Evolutionary conservation across 139 green algal genomes (phyloP), one percentile per base, ranked within the genome.

Genomic region (Picochlorum sp.): DNA sequence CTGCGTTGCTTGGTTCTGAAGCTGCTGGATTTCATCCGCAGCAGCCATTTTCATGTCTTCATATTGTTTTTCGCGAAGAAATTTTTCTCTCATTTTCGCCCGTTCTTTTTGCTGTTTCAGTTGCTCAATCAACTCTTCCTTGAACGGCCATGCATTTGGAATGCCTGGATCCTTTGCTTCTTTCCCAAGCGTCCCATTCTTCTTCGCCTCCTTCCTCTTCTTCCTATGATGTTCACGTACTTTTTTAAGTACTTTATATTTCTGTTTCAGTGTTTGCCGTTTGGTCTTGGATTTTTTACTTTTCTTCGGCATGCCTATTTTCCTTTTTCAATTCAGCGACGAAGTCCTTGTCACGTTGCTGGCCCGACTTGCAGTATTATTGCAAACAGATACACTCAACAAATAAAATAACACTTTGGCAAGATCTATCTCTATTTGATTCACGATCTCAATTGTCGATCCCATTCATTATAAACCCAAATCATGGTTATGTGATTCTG

Each of bases 201-300:
- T 95, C 55, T 90, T 93, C 1, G 69, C 63, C 56, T 93, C 83
- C 67, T 98, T 96, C 33, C 79, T 49, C 30, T 52, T 37, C 55
- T 73, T 70, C 6, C 31, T 33, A 44, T 70, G 72, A 44, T 69
- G 61, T 47, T 74, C 55, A 40, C 70, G 64, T 18, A 82, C 72
- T 53, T 91, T 91, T 40, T 73, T 75, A 7, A 90, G 61, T 13
- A 93, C 72, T 60, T 97, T 97, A 63, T 98, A 94, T 70, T 99
- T 98, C 25, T 96, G 77, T 33, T 78, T 85, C 18, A 98, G 75
- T 37, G 84, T 85, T 55, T 78, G 69, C 8, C 91, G 85, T 75
- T 97, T 97, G 9, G 76, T 90, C 69, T 97, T 93, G 33, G 72
- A 85, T 68, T 95, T 90, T 9, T 70, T 91, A 22, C 62, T 81